Evolutionary conservation across 371 early-diverging fungal species (phyloP), one percentile per base, ranked within the genome.

Genomic region (Basidiobolus heterosporus): DNA sequence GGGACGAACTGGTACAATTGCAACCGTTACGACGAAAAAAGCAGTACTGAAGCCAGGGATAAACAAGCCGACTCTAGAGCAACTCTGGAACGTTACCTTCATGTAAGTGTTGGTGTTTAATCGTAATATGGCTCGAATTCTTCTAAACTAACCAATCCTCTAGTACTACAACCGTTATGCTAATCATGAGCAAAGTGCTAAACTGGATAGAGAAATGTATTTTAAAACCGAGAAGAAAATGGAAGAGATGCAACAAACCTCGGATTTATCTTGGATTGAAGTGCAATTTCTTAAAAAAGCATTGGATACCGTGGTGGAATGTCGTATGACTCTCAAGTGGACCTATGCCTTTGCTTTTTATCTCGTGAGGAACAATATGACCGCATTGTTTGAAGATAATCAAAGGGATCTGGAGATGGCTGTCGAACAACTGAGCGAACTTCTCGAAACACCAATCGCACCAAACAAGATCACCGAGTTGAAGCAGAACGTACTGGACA

Each of bases 341-440:
- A 91, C 94, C 0, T 97, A 93, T 61, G 86, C 84, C 15, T 85
- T 97, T 61, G 95, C 93, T 1, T 97, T 82, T 63, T 97, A 92
- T 57, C 71, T 97, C 56, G 59, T 53, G n/a, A 72, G 72, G 47
- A 70, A 79, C 55, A 95, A 94, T 64, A 62, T 77, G 56, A 91
- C 91, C 1, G 80, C 70, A n/a, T 57, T 97, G 20, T 95, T 95
- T 62, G 95, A 95, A 69, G 87, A 90, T 59, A 96, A 96, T 64
- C 97, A 96, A 65, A 67, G 85, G 3, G 93, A 94, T 55, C 60
- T 96, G 23, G 93, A 94, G 60, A 76, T 91, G 76, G 93, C 93
- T 3, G 88, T 88, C 6, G 97, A 96, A 60, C 74, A 80, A 45
- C 67, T 97, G 38, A 80, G 81, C 21, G 93, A 82, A 57, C 58